phyloP scores from a whole-genome alignment of 2,329 filamentous ascomycete genomes.

The Hypoxylon sp. region DNA sequence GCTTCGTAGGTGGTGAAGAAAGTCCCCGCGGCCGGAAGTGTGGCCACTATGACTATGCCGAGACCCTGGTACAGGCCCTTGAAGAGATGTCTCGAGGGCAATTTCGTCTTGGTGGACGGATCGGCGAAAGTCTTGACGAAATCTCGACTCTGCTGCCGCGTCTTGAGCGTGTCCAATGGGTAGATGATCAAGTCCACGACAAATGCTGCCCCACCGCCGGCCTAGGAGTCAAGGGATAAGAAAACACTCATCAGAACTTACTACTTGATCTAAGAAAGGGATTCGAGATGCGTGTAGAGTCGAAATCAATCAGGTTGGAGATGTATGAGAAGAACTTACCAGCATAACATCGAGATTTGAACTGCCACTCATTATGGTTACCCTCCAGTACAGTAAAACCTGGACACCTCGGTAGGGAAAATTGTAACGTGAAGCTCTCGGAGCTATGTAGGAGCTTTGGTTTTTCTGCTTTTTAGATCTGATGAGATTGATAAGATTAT shows the following conservation, averaged over 20 bases:
- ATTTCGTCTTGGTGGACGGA: slow-evolving; percentile 60
- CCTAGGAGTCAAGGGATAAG: slow-evolving; percentile 56
- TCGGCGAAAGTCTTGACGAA: slow-evolving; percentile 73
- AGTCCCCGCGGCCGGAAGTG: slow-evolving; percentile 80
- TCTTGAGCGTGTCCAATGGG: slow-evolving; percentile 90
- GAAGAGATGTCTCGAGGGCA: slow-evolving; percentile 59
- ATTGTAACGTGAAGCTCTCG: slow-evolving; percentile 10
- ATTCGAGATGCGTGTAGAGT: neutral
- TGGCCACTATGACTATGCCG: slow-evolving; percentile 84
- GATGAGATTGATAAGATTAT: slow-evolving; percentile 39
- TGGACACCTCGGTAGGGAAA: slow-evolving; percentile 1
- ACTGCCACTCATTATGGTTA: slow-evolving; percentile 39
- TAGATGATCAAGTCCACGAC: slow-evolving; percentile 87
- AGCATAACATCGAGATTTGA: slow-evolving; percentile 45
- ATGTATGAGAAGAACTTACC: slow-evolving; percentile 33
- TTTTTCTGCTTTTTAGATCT: slow-evolving; percentile 1
- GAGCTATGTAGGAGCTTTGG: no score
- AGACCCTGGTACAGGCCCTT: slow-evolving; percentile 87
- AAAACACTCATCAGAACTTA: slow-evolving; percentile 19
- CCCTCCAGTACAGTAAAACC: slow-evolving; percentile 10
- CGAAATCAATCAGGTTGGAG: neutral
- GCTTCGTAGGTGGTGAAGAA: slow-evolving; percentile 93
- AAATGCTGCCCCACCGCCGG: slow-evolving; percentile 85
- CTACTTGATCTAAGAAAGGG: neutral
- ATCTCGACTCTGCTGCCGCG: slow-evolving; percentile 80